A percentile compares a stretch with the other conserved stretches of the same genome.
Conservation (phyloP, 768 basidiomycete genomes). For the Phaeotremella fagi region DNA sequence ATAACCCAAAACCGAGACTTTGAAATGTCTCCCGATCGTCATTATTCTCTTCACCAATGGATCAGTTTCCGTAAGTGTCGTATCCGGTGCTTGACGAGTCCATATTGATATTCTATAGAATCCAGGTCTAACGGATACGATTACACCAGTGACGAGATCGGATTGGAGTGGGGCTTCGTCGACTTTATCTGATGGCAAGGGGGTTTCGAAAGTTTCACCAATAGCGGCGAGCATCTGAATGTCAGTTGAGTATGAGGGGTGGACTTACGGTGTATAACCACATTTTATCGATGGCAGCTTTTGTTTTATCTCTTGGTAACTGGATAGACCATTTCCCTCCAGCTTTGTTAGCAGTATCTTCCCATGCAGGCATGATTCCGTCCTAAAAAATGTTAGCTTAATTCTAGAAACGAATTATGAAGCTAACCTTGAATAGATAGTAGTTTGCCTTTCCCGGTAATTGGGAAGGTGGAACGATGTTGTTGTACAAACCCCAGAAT, state of each 20-base stretch:
- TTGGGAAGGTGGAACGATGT: slow-evolving; percentile 90
- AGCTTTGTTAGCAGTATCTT: slow-evolving; percentile 90
- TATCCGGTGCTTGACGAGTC: slow-evolving; percentile 75
- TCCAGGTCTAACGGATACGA: slow-evolving; percentile 79
- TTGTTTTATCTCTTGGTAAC: slow-evolving; percentile 90
- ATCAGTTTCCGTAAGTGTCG: slow-evolving; percentile 46
- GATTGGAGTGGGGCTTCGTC: slow-evolving; percentile 52
- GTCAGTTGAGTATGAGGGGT: neutral
- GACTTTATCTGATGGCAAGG: slow-evolving; percentile 50
- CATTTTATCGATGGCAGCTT: slow-evolving; percentile 78
- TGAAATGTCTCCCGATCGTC: slow-evolving; percentile 83
- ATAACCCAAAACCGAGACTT: slow-evolving; percentile 80
- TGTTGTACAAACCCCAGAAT: slow-evolving; percentile 99
- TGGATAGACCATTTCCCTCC: slow-evolving; percentile 99
- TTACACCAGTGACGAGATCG: slow-evolving; percentile 72
- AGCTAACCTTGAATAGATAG: slow-evolving; percentile 88
- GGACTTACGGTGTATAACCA: slow-evolving; percentile 88
- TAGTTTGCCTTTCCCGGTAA: slow-evolving; percentile 97
- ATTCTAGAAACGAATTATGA: neutral
- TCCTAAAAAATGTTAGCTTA: slow-evolving; percentile 55
- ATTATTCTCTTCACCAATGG: slow-evolving; percentile 73
- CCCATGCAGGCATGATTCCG: slow-evolving; percentile 95
- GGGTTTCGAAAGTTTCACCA: slow-evolving; percentile 95
- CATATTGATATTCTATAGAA: slow-evolving; percentile 91
- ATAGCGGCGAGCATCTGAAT: slow-evolving; percentile 96